A percentile compares a stretch with the other conserved stretches of the same genome.
These are phyloP conservation scores for Colletotrichum kahawae DNA, from an alignment of 2,329 filamentous ascomycete genomes.

Conservation along the genomic window DNA sequence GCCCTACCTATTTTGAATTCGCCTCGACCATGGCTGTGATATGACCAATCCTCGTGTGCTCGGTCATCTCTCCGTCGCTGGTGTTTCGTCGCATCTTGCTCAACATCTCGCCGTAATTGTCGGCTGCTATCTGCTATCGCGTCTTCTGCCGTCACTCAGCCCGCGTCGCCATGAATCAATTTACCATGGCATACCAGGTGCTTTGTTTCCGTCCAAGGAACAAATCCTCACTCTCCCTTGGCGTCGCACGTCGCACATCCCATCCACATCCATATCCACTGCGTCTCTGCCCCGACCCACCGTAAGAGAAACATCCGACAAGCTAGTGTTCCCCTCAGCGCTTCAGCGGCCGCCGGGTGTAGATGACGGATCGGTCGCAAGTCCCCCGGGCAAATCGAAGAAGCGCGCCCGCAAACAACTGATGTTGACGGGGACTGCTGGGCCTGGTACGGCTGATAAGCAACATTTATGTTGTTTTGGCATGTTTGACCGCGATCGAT, in stretches of 20 bases:
- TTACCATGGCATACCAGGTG: background rate
- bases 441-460: background rate
- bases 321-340: background rate
- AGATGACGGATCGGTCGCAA: background rate
- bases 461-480: background rate
- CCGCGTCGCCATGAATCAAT: background rate
- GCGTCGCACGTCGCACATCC: background rate
- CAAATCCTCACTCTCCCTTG: background rate
- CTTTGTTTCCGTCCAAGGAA: background rate
- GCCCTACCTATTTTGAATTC: background rate
- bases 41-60: background rate
- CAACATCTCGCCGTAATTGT: background rate
- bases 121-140: background rate
- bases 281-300: background rate
- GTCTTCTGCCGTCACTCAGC: background rate
- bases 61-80: background rate
- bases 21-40: background rate
- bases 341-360: background rate
- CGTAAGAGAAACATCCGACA: background rate
- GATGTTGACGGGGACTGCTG: background rate
- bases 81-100: background rate
- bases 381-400: background rate
- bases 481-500: background rate
- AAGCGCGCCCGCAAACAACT: background rate
- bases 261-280: background rate